Base-by-base conservation (phyloP, 1,284 basidiomycete species). In the Trametes versicolor region DNA sequence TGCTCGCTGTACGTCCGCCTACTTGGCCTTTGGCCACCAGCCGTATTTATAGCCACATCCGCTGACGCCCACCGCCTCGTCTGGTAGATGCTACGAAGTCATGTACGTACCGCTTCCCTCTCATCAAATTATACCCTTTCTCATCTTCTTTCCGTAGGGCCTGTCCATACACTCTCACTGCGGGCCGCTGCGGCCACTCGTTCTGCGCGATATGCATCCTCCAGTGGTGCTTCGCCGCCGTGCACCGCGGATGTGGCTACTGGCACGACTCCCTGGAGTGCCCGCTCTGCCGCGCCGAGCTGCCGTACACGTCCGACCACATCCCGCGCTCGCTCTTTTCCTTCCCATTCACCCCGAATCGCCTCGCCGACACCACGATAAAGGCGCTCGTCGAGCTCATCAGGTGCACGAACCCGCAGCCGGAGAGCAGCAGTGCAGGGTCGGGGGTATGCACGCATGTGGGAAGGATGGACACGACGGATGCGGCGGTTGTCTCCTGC, bases 221-320 rank as follows among this genome's bases (percentile, higher is more conserved):
- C 25, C 86, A 85, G 71, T 89, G 87, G 85, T 86, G 86, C 75
- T 90, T 90, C 77, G 85, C 87, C 64, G 83, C 84, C 53, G 76
- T 89, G 41, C 87, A 89, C 74, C 77, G 77, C 57, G 79, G 78
- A 0, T 90, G 89, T 70, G 87, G 87, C 39, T 76, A 79, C 39
- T 91, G 89, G 88, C 88, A 90, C 67, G 84, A 88, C 69, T 75
- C 81, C 8, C 85, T 90, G 45, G 84, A 87, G 68, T 91, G 88
- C 74, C 89, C 89, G 23, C 81, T 90, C 62, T 90, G 89, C 74
- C 86, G 87, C 70, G 81, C 81, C 58, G 67, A 80, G 47, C 77
- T 89, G 58, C 81, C 83, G 62, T 77, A 80, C 56, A 85, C 85
- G 1, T 82, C 83, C 32, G 83, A 86, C 68, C 75, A 73, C 52